Conservation (phyloP, 2,329 filamentous ascomycete species). For the Ilyonectria mors-panacis region DNA sequence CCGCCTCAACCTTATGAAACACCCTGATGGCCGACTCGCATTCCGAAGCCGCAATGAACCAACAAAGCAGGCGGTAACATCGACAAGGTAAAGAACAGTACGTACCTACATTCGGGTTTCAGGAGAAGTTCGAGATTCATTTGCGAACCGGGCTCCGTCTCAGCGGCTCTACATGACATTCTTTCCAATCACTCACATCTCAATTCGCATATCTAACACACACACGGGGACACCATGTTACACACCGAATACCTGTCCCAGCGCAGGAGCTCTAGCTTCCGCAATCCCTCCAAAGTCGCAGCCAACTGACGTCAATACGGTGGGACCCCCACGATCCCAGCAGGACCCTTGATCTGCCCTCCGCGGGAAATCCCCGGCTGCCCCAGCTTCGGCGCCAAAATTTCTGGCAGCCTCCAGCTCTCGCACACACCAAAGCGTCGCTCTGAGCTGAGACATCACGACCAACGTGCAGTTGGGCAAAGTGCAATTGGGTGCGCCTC, state of each 20-base stretch:
- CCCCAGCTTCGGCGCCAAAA: background rate
- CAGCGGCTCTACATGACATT: background rate
- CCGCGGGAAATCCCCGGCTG: conserved; percentile 25
- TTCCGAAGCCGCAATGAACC: background rate
- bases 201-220: background rate
- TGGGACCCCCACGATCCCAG: conserved; percentile 11
- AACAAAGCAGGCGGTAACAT: background rate
- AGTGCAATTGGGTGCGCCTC: conserved; percentile 18
- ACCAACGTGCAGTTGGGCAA: background rate
- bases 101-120: background rate
- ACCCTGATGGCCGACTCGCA: conserved; percentile 1
- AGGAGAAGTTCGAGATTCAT: too few species aligned
- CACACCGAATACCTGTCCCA: background rate
- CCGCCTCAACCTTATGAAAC: background rate
- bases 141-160: too few species aligned
- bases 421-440: background rate
- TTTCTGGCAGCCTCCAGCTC: background rate
- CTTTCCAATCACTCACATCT: background rate
- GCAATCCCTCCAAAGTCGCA: background rate
- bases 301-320: conserved; percentile 25
- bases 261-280: background rate
- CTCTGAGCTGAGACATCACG: conserved; percentile 22
- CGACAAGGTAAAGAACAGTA: background rate
- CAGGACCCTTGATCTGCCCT: conserved; percentile 23
- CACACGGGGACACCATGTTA: background rate